Evolutionary conservation across 805 yeast genomes (phyloP).

Genomic region (Sungouiella blattae): DNA sequence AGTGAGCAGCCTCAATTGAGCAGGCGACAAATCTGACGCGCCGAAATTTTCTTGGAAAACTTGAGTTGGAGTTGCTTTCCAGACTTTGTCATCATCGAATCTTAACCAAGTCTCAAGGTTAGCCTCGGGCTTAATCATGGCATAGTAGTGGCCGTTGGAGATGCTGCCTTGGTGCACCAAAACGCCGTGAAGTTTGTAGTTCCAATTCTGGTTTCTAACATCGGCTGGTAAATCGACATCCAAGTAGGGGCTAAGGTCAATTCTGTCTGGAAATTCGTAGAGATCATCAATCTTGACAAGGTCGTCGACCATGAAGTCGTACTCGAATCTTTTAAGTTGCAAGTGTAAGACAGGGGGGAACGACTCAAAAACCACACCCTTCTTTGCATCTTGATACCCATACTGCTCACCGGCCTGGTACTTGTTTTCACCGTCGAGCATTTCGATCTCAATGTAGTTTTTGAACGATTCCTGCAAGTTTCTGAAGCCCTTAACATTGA

Average conservation of each 20-base stretch:
- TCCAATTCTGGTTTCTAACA: conserved; percentile 56
- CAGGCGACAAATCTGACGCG: conserved; percentile 54
- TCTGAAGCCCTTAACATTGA: conserved; percentile 82
- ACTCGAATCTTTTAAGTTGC: conserved; percentile 92
- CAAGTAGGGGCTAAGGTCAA: conserved; percentile 76
- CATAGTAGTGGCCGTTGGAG: conserved; percentile 94
- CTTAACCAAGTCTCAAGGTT: conserved; percentile 71
- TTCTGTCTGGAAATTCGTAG: conserved; percentile 80
- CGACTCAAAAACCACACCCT: conserved; percentile 87
- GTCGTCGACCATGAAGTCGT: conserved; percentile 84
- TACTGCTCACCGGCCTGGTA: conserved; percentile 81
- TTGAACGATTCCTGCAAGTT: conserved; percentile 73
- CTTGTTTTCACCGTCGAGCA: conserved; percentile 91
- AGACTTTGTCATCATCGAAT: conserved; percentile 94
- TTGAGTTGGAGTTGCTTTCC: conserved; percentile 77
- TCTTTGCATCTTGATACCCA: conserved; percentile 93
- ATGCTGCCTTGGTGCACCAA: conserved; percentile 95
- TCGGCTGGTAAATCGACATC: conserved; percentile 50
- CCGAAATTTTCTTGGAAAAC: conserved; percentile 94
- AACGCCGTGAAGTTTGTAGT: conserved; percentile 86
- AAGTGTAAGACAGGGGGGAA: conserved; percentile 92
- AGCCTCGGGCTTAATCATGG: conserved; percentile 78
- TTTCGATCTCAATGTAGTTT: conserved; percentile 84
- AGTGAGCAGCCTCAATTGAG: conserved; percentile 47
- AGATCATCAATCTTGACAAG: conserved; percentile 89